A percentile compares a stretch with the other conserved stretches of the same genome.
Conservation (phyloP, 75 land plant genomes). For the Sequoia sempervirens region DNA sequence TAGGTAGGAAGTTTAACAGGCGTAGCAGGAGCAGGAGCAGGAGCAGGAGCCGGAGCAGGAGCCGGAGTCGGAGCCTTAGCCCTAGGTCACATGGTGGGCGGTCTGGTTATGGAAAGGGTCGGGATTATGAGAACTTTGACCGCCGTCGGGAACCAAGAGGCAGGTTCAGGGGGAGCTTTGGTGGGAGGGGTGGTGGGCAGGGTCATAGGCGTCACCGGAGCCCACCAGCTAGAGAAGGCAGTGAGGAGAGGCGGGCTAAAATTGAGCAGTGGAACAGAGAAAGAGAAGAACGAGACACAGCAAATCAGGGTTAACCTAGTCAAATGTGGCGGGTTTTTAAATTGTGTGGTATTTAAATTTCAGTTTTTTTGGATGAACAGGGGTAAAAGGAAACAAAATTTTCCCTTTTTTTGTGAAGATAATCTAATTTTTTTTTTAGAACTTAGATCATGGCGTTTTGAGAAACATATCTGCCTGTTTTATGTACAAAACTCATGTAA, state of each 20-base stretch:
- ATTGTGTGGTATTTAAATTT: neutral
- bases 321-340: neutral
- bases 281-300: constrained; percentile 34
- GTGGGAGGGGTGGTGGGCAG: constrained; percentile 22
- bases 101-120: constrained; percentile 23
- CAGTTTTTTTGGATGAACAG: constrained; percentile 4
- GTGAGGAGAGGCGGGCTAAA: constrained; percentile 74
- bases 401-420: neutral
- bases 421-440: neutral
- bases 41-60: constrained; percentile 32
- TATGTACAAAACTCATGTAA: neutral
- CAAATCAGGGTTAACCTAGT: neutral
- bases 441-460: neutral
- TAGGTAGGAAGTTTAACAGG: constrained; percentile 30
- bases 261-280: constrained; percentile 92
- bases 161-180: constrained; percentile 26
- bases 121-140: constrained; percentile 21
- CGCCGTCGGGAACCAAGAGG: constrained; percentile 31
- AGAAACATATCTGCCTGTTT: neutral
- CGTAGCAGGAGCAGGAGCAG: constrained; percentile 53
- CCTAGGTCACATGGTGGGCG: constrained; percentile 33
- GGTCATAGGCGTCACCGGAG: constrained; percentile 43
- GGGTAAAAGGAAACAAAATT: neutral
- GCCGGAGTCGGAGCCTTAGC: constrained; percentile 51
- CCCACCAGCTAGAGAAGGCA: constrained; percentile 68